A percentile compares a stretch with the other conserved stretches of the same genome.
These are phyloP conservation scores for Sporobolomyces pararoseus DNA, from an alignment of 768 basidiomycete species.

Conservation along the genomic window DNA sequence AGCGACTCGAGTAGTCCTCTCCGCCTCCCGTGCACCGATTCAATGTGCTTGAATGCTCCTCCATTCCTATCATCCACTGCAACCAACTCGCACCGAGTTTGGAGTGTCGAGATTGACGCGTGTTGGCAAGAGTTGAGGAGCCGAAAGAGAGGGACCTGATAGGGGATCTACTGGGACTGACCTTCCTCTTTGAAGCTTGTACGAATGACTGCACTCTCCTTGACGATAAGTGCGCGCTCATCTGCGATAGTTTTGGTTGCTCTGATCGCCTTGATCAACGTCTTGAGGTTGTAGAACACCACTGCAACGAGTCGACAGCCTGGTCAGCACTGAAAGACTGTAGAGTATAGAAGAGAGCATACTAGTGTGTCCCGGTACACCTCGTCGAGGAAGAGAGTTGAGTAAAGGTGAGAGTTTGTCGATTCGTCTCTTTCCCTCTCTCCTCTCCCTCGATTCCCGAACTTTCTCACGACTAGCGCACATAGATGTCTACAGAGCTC, in stretches of 20 bases:
- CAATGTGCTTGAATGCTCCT: too few relatives aligned
- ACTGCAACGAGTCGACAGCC: slow-evolving; percentile 4
- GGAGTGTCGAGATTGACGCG: background rate
- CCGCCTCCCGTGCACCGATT: too few relatives aligned
- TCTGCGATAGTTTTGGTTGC: slow-evolving; percentile 99
- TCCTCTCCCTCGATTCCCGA: too few relatives aligned
- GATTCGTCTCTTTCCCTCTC: too few relatives aligned
- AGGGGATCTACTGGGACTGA: slow-evolving; percentile 31
- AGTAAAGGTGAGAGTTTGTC: too few relatives aligned
- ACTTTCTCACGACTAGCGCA: too few relatives aligned
- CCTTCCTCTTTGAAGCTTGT: slow-evolving; percentile 97
- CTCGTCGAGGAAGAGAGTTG: too few relatives aligned
- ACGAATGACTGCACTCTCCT: slow-evolving; percentile 93
- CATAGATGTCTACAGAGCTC: too few relatives aligned
- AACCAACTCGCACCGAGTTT: too few relatives aligned
- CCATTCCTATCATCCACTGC: too few relatives aligned
- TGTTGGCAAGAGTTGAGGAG: background rate
- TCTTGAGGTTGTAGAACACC: slow-evolving; percentile 57
- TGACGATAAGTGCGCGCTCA: slow-evolving; percentile 92
- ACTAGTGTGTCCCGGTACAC: background rate
- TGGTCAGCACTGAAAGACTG: background rate
- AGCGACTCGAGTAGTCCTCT: too few relatives aligned
- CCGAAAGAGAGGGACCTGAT: background rate
- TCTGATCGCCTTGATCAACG: slow-evolving; percentile 95
- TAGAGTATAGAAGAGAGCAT: background rate